A percentile compares a stretch with the other conserved stretches of the same genome.
Conservation (phyloP, 306 rosid genomes). For the Phaseolus lunatus region DNA sequence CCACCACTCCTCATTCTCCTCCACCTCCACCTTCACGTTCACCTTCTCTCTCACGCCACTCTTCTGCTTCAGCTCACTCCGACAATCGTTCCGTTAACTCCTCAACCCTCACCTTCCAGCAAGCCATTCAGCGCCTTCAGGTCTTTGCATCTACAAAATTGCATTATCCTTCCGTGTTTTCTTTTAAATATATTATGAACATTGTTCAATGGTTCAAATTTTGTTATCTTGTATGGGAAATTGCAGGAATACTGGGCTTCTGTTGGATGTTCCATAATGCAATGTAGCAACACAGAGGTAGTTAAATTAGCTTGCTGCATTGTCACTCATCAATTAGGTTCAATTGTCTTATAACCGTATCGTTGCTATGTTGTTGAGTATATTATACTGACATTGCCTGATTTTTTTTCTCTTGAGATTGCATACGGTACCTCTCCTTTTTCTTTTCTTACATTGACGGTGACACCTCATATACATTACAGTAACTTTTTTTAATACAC, state of each 20-base stretch:
- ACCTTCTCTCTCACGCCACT: constrained; percentile 29
- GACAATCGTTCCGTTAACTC: constrained; percentile 40
- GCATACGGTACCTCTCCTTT: no score
- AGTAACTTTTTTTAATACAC: no score
- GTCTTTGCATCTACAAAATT: constrained; percentile 25
- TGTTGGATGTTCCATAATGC: constrained; percentile 97
- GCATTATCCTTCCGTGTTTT: background rate
- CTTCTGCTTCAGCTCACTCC: constrained; percentile 48
- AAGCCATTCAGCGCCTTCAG: constrained; percentile 98
- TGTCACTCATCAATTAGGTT: background rate
- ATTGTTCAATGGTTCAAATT: background rate
- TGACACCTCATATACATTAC: no score
- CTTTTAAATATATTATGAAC: background rate
- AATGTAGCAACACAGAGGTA: constrained; percentile 99
- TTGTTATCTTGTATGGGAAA: background rate
- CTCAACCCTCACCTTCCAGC: constrained; percentile 78
- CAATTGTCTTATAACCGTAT: background rate
- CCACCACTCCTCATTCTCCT: constrained; percentile 42
- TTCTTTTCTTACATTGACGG: no score
- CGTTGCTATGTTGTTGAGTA: background rate
- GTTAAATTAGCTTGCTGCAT: constrained; percentile 14
- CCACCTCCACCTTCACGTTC: background rate
- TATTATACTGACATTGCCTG: no score
- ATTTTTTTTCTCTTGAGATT: no score
- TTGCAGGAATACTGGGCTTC: constrained; percentile 97